Evolutionary conservation across 495 filamentous ascomycete species (phyloP).

Genomic region (Astrothelium macrocarpum): DNA sequence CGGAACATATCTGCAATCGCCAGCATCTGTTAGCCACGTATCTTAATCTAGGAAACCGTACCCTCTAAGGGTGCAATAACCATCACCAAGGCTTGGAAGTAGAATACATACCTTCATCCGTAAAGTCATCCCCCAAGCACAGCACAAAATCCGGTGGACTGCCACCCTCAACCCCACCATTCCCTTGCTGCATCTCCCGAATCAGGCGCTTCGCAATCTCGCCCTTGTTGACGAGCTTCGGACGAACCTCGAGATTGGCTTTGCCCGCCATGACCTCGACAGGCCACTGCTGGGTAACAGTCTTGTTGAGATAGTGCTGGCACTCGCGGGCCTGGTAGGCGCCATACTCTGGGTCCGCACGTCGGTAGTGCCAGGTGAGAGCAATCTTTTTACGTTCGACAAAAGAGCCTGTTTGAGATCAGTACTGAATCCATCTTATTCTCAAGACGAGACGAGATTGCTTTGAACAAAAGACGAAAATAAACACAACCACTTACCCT

Average conservation of each 20-base stretch:
- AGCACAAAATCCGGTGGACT: conserved; percentile 64
- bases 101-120: conserved; percentile 72
- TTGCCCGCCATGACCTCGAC: conserved; percentile 95
- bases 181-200: conserved; percentile 45
- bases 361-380: conserved; percentile 93
- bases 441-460: no score
- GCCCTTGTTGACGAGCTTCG: conserved; percentile 93
- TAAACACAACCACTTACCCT: conserved; percentile 45
- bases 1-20: conserved; percentile 37
- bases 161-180: conserved; percentile 8
- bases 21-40: neutral
- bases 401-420: conserved; percentile 51
- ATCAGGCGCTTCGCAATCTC: conserved; percentile 78
- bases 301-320: conserved; percentile 62
- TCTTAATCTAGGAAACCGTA: no score
- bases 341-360: conserved; percentile 75
- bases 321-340: conserved; percentile 65
- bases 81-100: neutral
- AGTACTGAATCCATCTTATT: no score
- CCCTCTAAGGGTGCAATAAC: no score
- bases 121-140: conserved; percentile 90
- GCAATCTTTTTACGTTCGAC: conserved; percentile 88
- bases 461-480: neutral
- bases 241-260: conserved; percentile 90
- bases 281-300: conserved; percentile 65